Percentiles rank a stretch among this genome's conserved stretches.
phyloP scores from a whole-genome alignment of 352 stramenopile genomes.

The Globisporangium nagaii region DNA sequence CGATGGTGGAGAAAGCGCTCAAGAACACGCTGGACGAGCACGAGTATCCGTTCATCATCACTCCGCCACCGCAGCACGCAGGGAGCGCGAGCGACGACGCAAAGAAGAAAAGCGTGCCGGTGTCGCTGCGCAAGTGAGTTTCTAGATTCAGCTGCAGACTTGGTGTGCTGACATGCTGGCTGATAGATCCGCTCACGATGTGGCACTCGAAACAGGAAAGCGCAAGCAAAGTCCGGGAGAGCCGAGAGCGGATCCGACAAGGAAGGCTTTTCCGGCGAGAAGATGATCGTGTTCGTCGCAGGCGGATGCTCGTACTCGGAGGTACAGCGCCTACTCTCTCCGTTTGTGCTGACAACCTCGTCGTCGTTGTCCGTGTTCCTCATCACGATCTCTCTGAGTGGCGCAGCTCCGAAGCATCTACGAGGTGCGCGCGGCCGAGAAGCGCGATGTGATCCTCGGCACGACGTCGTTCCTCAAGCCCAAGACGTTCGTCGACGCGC shows the following conservation, averaged over 20 bases:
- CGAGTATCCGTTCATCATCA: slow-evolving; percentile 83
- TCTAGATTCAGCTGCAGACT: neutral
- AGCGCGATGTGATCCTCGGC: slow-evolving; percentile 65
- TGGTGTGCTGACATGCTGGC: neutral
- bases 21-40: slow-evolving; percentile 56
- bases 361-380: too few species aligned
- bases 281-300: slow-evolving; percentile 94
- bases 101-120: slow-evolving; percentile 50
- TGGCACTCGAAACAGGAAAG: slow-evolving; percentile 44
- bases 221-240: slow-evolving; percentile 19
- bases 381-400: too few species aligned
- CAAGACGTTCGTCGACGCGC: slow-evolving; percentile 44
- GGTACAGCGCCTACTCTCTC: too few species aligned
- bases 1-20: slow-evolving; percentile 46
- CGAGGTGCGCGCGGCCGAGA: slow-evolving; percentile 58
- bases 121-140: slow-evolving; percentile 74
- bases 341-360: too few species aligned
- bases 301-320: slow-evolving; percentile 94
- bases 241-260: slow-evolving; percentile 27
- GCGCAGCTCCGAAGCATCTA: slow-evolving; percentile 74
- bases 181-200: too few species aligned
- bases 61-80: slow-evolving; percentile 39
- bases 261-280: slow-evolving; percentile 66
- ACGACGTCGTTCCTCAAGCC: slow-evolving; percentile 69
- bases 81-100: slow-evolving; percentile 23